Base-by-base conservation (phyloP, 352 stramenopile genomes). In the Pythium chondricola region DNA sequence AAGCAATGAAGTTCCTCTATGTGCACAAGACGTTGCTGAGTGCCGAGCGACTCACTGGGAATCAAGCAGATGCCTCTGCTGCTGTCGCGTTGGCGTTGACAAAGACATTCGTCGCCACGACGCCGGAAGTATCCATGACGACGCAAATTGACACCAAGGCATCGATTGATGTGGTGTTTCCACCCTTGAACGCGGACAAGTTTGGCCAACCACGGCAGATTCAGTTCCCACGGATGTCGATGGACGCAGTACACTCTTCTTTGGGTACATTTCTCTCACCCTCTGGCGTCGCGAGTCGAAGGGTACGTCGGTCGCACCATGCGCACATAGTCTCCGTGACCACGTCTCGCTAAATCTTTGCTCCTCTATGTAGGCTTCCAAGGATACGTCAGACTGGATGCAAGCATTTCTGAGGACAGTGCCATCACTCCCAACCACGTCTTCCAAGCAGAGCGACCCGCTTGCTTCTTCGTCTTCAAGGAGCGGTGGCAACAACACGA, bases 61-160 rank as follows among this genome's bases (percentile, higher is more conserved):
- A 71, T 24, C 50, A 63, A 17, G 42, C 27, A 0, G 48, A 58
- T 6, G 42, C 39, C 13, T 58, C 38, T 4, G 36, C 43, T 4
- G 52, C 45, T n/a, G 52, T 60, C 11, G 45, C 44, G 5, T 35
- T 50, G 37, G 53, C 48, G 2, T 37, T 51, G 11, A 61, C 45
- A 31, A 79, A 79, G 45, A 79, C 65, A 7, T 75, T 79, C 24
- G 65, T 75, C 0, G 68, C 68, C 2, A 62, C 63, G 21, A 39
- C 35, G 5, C 67, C 67, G 0, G 55, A 67, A 20, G 24, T 8
- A 32, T 20, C 32, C 41, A 17, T 20, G 18, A 11, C 16, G 9
- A 27, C 32, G 47, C 2, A n/a, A 21, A 13, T 17, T 3, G 42
- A 51, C 3, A 41, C 31, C 16, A 61, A 44, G n/a, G n/a, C 44